These are phyloP conservation scores for Lumnitzera racemosa DNA, from an alignment of 345 rosid species.

Conservation along the genomic window DNA sequence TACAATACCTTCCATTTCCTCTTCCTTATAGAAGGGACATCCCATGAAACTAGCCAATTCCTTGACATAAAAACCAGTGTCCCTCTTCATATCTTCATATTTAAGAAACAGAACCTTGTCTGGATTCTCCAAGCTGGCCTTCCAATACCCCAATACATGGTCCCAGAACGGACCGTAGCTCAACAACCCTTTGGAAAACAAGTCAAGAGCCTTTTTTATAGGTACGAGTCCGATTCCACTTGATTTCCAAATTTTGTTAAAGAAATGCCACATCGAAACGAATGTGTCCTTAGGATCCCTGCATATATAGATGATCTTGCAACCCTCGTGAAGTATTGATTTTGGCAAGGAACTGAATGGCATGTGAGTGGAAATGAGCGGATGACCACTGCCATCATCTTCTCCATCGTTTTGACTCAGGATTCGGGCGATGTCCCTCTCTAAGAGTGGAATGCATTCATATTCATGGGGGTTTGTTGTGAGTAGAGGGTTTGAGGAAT, in stretches of 20 bases:
- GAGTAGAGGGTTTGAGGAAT: background rate
- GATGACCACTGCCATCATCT: background rate
- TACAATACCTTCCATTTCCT: background rate
- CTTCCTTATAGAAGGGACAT: background rate
- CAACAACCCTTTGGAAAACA: background rate
- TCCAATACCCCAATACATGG: conserved; percentile 1
- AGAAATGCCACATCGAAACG: conserved; percentile 3
- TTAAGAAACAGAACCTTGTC: background rate
- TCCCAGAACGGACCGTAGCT: background rate
- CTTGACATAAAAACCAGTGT: background rate
- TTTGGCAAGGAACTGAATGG: background rate
- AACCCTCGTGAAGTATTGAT: background rate
- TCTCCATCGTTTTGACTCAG: no score
- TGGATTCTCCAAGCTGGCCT: background rate
- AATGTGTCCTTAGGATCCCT: background rate
- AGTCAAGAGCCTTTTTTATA: background rate
- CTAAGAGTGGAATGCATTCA: background rate
- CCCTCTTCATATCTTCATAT: conserved; percentile 2
- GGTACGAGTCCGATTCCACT: background rate
- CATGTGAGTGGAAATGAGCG: background rate
- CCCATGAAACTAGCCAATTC: conserved; percentile 4
- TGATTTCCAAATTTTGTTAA: background rate
- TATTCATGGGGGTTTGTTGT: background rate
- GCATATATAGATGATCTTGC: conserved; percentile 2
- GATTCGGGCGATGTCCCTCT: background rate